Percentiles rank a stretch among this genome's conserved stretches.
phyloP scores from a whole-genome alignment of 257 asterid species.

The Echites panduratus region DNA sequence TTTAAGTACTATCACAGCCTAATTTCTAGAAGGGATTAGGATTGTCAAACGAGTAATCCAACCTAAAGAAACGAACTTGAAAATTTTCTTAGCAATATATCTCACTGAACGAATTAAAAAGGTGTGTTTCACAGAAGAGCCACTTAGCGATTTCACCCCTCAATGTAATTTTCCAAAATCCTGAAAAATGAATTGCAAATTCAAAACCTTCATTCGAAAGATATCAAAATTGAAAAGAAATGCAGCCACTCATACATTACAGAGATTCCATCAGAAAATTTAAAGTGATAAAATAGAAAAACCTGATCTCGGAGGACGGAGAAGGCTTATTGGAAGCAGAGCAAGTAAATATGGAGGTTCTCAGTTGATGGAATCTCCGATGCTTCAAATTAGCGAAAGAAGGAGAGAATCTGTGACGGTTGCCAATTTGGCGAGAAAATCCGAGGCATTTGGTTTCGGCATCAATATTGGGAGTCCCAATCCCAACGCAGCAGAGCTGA shows the following conservation, averaged over 20 bases:
- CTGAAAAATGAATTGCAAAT: background rate
- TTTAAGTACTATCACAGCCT: background rate
- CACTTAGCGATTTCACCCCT: background rate
- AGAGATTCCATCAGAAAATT: background rate
- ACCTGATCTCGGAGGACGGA: constrained; percentile 29
- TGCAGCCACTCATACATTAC: background rate
- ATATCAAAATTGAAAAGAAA: background rate
- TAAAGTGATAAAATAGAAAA: background rate
- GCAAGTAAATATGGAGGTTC: constrained; percentile 12
- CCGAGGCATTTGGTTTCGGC: background rate
- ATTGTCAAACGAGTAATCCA: background rate
- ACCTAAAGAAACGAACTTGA: background rate
- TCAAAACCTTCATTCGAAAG: background rate
- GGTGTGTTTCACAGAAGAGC: background rate
- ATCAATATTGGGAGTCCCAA: constrained; percentile 11
- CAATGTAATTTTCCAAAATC: no score
- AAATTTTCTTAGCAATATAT: background rate
- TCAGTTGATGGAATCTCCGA: background rate
- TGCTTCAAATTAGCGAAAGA: constrained; percentile 3
- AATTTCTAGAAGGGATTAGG: no score
- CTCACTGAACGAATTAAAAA: background rate
- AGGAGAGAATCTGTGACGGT: background rate
- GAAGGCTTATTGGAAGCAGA: constrained; percentile 26
- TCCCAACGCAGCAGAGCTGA: constrained; percentile 14
- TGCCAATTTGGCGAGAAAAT: constrained; percentile 17